Base-by-base conservation (phyloP, 139 green algal genomes). In the Picochlorum sp. region DNA sequence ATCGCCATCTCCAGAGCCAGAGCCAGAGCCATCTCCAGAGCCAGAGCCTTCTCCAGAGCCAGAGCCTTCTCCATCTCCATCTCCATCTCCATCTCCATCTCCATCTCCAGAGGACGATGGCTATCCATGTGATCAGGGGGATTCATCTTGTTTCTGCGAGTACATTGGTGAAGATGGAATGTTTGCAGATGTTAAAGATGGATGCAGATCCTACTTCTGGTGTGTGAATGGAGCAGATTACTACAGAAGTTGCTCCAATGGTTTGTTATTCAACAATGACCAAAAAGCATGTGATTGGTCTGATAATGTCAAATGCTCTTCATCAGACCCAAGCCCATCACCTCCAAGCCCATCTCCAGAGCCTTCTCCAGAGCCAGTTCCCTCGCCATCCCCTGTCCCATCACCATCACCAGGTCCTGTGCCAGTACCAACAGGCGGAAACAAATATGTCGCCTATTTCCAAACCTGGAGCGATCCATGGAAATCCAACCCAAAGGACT, bases 391-490 rank as follows among this genome's bases (percentile, higher is more conserved):
- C 4, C 23, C 38, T 2, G 55, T 57, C 4, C 31, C 37, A 9
- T 38, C 51, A 2, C 34, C 31, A 16, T 47, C 68, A 1, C 23
- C 20, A 45, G 56, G 37, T 45, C 47, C 15, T 20, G 21, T 7
- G 26, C 61, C 13, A n/a, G 45, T 30, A 61, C 31, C 45, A 13
- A 31, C 11, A 54, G n/a, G 47, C 11, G 47, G n/a, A 10, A 54
- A 20, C 16, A 20, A 54, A 13, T 72, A 63, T 41, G 64, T 51
- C 2, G 75, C 15, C 0, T 82, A 82, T 62, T 81, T 74, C 28
- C 50, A 82, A 52, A 62, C 15, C 21, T 82, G 75, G 72, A 49
- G 9, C 7, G 62, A 71, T 13, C 30, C 49, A 3, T 81, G 66
- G 63, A 52, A 34, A 2, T 23, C 31, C 3, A 56, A 7, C 1